Base-by-base conservation (phyloP, 352 stramenopile species). In the Globisporangium barbulae region DNA sequence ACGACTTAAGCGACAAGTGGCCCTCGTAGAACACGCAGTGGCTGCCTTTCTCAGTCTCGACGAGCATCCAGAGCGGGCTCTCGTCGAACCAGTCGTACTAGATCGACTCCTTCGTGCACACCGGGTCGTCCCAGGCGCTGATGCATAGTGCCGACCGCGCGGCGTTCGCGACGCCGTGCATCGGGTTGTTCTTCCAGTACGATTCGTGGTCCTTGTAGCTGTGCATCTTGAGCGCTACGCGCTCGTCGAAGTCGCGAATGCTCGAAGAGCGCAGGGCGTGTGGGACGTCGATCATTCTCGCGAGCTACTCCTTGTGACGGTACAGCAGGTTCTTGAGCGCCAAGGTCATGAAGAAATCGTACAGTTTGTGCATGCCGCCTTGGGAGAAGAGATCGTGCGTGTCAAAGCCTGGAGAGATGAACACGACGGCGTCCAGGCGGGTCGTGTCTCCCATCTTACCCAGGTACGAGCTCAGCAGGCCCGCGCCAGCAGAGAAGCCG, bases 21-120 rank as follows among this genome's bases (percentile, higher is more conserved):
- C 79, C 79, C 61, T 93, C 77, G 68, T 69, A 93, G 69, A 91
- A 93, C 63, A 78, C 82, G 44, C 85, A 93, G 56, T 93, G 84
- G 50, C 80, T 86, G 31, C 84, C 84, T 12, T 88, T 69, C 2
- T 67, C 69, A 0, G 80, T 91, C 21, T 75, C 56, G 21, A 86
- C 41, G 39, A 90, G 69, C 69, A 93, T 84, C 31, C 72, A 57
- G 0, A 75, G 73, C n/a, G 77, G 72, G 54, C 84, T 88, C 9
- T 45, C 60, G 9, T 67, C 52, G 44, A 93, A 91, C 53, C 75
- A 60, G 17, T 81, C 62, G 59, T 85, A 87, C 56, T 75, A 71
- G 61, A 92, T 92, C 50, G 71, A 87, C 52, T 90, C 79, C 52
- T 85, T 81, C 21, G 81, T 85, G 71, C 81, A 93, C 35, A 93